Evolutionary conservation across 2,329 filamentous ascomycete genomes (phyloP), one percentile per base, ranked within the genome.

Genomic region (Diplodia seriata): DNA sequence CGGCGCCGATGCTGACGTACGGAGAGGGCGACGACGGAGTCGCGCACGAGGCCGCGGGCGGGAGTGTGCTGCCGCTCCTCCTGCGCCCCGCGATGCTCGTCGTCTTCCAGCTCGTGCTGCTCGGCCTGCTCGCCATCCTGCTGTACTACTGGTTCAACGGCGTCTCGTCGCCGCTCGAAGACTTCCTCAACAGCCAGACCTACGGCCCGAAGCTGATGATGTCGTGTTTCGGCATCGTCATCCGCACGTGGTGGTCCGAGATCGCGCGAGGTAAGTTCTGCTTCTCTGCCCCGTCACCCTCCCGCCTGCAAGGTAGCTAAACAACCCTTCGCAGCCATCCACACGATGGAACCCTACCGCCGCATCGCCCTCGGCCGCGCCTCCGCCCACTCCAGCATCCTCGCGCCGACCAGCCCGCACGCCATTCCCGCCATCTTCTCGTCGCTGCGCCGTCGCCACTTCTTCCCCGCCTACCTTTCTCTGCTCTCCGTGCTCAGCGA

Each of bases 101-200:
- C 20, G 3, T n/a, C 3, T 69, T 68, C 26, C 61, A 57, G 4
- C n/a, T 68, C n/a, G 38, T 54, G 14, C 66, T 66, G 18, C 20
- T 68, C 26, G 66, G n/a, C 20, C 38, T 69, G 18, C 33, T 69
- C 11, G 20, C 54, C 36, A 29, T 70, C 36, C 47, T 70, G 26
- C 36, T 69, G 31, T 70, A 70, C 66, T 70, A 70, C 49, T 55
- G 66, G 31, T 69, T 66, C n/a, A 66, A 68, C 31, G 62, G 66
- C 14, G 59, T 36, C 0, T 47, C 62, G 15, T 63, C 68, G 26
- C 7, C 29, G 1, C 26, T 70, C n/a, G 66, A 70, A 36, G 62
- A 70, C 55, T 70, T 69, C 51, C 66, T 70, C 66, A 62, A 70
- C 56, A 69, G 69, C 51, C 23, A 69, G 14, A 57, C 65, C 0